Conservation (phyloP, 108 stramenopile genomes). For the Cyclotella atomus region DNA sequence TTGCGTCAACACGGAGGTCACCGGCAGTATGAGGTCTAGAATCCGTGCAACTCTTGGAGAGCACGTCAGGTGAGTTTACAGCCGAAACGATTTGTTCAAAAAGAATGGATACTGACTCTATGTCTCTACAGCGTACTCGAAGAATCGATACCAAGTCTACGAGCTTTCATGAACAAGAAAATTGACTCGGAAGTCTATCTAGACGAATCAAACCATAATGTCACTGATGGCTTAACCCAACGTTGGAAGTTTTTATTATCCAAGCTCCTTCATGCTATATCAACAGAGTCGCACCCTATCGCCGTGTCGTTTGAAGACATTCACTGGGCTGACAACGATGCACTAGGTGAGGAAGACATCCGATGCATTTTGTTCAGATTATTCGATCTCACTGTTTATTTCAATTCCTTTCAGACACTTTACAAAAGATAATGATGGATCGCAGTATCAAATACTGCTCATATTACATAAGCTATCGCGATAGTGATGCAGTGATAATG, state of each 20-base stretch:
- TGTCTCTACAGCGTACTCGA: conserved; percentile 11
- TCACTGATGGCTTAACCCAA: neutral
- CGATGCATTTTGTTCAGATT: neutral
- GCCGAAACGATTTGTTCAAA: neutral
- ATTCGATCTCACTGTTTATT: neutral
- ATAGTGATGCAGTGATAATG: conserved; percentile 1
- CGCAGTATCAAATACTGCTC: conserved; percentile 15
- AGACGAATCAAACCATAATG: neutral
- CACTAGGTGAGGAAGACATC: neutral
- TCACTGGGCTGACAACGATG: conserved; percentile 31
- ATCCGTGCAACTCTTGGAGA: conserved; percentile 11
- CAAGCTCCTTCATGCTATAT: conserved; percentile 21
- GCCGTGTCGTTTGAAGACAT: conserved; percentile 24
- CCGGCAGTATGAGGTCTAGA: neutral
- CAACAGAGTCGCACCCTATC: conserved; percentile 15
- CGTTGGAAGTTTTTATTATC: conserved; percentile 9
- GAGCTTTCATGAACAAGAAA: neutral
- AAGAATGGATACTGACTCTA: neutral
- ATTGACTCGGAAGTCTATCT: neutral
- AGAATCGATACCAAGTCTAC: conserved; percentile 23
- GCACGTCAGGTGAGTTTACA: conserved; percentile 19
- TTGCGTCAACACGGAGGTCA: neutral
- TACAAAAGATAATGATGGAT: conserved; percentile 12
- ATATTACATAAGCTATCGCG: conserved; percentile 29
- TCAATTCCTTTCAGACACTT: conserved; percentile 5